Evolutionary conservation across 352 stramenopile species (phyloP), one percentile per base, ranked within the genome.

Genomic region (Pythium graminicola): DNA sequence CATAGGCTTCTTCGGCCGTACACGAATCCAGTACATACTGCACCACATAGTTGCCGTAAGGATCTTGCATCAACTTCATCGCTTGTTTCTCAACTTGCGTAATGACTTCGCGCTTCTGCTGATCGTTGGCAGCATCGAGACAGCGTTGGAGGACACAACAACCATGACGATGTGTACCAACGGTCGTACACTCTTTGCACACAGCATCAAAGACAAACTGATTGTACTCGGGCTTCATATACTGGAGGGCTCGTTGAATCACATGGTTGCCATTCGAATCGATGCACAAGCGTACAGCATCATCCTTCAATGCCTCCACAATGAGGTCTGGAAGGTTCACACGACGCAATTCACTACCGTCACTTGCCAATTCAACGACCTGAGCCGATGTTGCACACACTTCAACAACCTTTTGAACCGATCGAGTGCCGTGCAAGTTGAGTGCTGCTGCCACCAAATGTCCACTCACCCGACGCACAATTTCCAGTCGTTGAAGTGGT

Each of bases 381-480:
- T 79, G 82, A 42, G 72, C 81, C 60, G 61, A 91, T 46, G 58
- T 94, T 61, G 77, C 93, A 86, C 79, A 90, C 32, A 99, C 83
- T 68, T 99, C 95, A 14, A 99, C 95, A 49, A 99, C 91, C 69
- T 98, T 98, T 68, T 99, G 96, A 43, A 99, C 96, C 49, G 93
- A 98, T 22, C 96, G 77, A 39, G 96, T 99, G 27, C 96, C 96
- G 73, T 99, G 96, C 50, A 99, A 70, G 68, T 99, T 99, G 50
- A 99, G 76, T 64, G 95, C 96, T 14, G 95, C 95, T 48, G 95
- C 93, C 5, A 99, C 94, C 28, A 99, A 79, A 48, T 97, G 85
- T 2, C 77, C 72, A 49, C 89, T 88, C 20, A 99, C 96, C 51
- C 81, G 93, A n/a, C 72, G 74, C 31, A 98, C 81, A 59, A 98